Base-by-base conservation (phyloP, 176 grass and related monocot genomes). In the Phoenix dactylifera region DNA sequence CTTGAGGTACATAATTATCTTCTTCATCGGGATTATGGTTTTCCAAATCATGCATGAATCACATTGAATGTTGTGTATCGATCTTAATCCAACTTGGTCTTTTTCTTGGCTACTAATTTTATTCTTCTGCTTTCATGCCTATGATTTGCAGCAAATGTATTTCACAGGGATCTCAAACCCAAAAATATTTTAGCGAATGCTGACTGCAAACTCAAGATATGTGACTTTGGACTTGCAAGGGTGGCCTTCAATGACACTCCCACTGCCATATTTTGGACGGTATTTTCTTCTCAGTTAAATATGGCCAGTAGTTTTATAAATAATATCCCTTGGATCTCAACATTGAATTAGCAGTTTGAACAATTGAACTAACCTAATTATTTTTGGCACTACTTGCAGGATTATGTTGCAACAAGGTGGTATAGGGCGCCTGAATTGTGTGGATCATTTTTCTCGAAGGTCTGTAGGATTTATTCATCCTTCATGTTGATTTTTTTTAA, bases 381-480 rank as follows among this genome's bases (percentile, higher is more conserved):
- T 30, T 30, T 30, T 30, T 6, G 1, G 28, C 5, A 0, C 28
- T 30, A 30, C 1, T 52, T 52, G 49, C 26, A 65, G 63, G 63
- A 65, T 65, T 65, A 65, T 28, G 63, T 65, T 52, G 63, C 63
- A 65, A 65, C 63, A 14, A 65, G 63, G 51, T 65, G 63, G 63
- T 65, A 65, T 24, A 65, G 63, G 26, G 63, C 63, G 7, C 63
- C 63, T 26, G 63, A 65, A 23, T 4, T 65, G 51, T 65, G 63
- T 14, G 63, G 63, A 25, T 65, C 63, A 52, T 65, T 65, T 65
- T 65, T 51, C 51, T 65, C 63, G 4, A 65, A 65, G 63, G 63
- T 65, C 10, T 39, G 35, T 39, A 39, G 7, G 35, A 10, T 39
- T 7, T 39, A 39, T 39, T 39, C 7, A 39, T 39, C 35, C 35